These are phyloP conservation scores for Agaricus bisporus DNA, from an alignment of 768 basidiomycete species.

Conservation along the genomic window DNA sequence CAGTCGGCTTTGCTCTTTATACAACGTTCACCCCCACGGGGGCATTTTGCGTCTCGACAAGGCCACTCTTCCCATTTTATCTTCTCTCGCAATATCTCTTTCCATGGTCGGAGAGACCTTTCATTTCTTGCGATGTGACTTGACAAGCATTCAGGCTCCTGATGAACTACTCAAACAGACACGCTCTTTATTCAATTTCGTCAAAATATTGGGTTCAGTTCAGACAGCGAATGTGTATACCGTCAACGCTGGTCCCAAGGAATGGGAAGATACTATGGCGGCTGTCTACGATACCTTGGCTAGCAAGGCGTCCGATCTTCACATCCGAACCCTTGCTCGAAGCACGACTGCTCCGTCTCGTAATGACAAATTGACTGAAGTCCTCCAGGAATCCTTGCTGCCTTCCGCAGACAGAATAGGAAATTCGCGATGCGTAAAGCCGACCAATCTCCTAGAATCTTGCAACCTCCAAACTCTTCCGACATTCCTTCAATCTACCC, in stretches of 20 bases:
- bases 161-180: neutral
- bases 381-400: slow-evolving; percentile 3
- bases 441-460: neutral
- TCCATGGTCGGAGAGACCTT: neutral
- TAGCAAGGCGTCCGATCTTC: neutral
- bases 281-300: neutral
- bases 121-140: slow-evolving; percentile 7
- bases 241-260: neutral
- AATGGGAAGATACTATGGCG: slow-evolving; percentile 6
- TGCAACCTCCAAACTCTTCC: slow-evolving; percentile 9
- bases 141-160: slow-evolving; percentile 3
- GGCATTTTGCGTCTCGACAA: neutral
- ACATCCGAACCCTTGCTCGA: slow-evolving; percentile 6
- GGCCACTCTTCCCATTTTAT: neutral
- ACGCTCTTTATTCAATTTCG: neutral
- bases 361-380: neutral
- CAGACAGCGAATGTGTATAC: neutral
- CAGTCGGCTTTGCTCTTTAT: neutral
- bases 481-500: slow-evolving; percentile 6
- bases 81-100: slow-evolving; percentile 6
- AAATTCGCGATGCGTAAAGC: neutral
- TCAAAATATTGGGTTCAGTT: neutral
- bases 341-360: neutral
- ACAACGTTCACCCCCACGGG: neutral
- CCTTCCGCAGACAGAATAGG: neutral